phyloP scores from a whole-genome alignment of 805 yeast species.

The Metschnikowia anglica region DNA sequence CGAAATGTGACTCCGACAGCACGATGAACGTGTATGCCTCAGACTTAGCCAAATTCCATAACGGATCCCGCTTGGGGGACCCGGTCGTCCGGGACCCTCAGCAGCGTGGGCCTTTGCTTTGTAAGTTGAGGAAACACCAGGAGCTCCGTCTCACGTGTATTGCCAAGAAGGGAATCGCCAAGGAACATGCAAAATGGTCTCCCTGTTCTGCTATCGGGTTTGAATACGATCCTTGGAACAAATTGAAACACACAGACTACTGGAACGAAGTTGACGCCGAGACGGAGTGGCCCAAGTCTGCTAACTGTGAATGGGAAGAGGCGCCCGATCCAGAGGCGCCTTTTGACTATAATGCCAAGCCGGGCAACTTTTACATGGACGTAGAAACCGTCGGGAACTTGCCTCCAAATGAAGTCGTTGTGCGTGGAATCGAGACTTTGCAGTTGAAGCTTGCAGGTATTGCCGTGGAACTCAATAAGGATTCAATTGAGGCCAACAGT shows the following conservation, averaged over 20 bases:
- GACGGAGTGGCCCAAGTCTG: conserved; percentile 89
- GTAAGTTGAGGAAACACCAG: conserved; percentile 90
- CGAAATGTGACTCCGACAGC: conserved; percentile 83
- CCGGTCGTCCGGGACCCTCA: conserved; percentile 82
- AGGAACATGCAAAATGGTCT: conserved; percentile 98
- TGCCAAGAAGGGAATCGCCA: conserved; percentile 96
- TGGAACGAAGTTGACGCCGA: conserved; percentile 93
- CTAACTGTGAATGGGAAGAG: conserved; percentile 94
- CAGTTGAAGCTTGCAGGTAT: conserved; percentile 91
- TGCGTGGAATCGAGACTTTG: conserved; percentile 78
- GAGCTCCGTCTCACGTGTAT: conserved; percentile 86
- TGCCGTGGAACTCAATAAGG: conserved; percentile 61
- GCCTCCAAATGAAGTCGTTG: conserved; percentile 84
- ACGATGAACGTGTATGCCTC: conserved; percentile 89
- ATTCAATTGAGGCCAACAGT: conserved; percentile 39
- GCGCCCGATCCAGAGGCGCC: conserved; percentile 84
- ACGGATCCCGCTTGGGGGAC: conserved; percentile 59
- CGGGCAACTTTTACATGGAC: conserved; percentile 78
- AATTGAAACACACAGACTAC: conserved; percentile 89
- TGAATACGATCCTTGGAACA: conserved; percentile 99
- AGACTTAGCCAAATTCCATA: conserved; percentile 55
- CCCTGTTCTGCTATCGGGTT: conserved; percentile 95
- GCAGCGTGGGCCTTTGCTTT: conserved; percentile 82
- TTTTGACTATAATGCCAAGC: conserved; percentile 82
- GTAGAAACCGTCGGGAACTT: conserved; percentile 92